phyloP scores from a whole-genome alignment of 805 yeast genomes.

The Candida maltosa region DNA sequence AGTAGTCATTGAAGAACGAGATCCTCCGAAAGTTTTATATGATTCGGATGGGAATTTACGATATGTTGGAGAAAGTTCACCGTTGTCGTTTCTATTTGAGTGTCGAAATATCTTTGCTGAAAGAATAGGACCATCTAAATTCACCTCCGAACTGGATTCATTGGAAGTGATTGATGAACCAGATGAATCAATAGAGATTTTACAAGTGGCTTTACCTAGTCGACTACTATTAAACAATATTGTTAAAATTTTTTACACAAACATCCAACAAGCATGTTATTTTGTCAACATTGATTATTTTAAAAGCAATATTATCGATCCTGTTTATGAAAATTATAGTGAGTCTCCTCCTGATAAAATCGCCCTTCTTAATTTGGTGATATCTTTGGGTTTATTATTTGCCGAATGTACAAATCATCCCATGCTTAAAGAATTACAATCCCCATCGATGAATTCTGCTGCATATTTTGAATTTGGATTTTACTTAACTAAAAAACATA shows the following conservation, averaged over 20 bases:
- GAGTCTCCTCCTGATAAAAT: slow-evolving; percentile 13
- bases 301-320: slow-evolving; percentile 34
- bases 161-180: slow-evolving; percentile 34
- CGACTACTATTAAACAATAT: slow-evolving; percentile 1
- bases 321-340: slow-evolving; percentile 22
- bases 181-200: slow-evolving; percentile 6
- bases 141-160: slow-evolving; percentile 33
- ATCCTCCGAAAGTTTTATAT: slow-evolving; percentile 3
- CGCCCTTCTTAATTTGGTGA: slow-evolving; percentile 34
- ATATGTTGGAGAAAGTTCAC: slow-evolving; percentile 41
- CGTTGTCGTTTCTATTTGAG: slow-evolving; percentile 38
- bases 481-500: slow-evolving; percentile 22
- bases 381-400: slow-evolving; percentile 40
- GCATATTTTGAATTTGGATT: slow-evolving; percentile 34
- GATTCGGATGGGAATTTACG: slow-evolving; percentile 24
- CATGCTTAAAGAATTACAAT: slow-evolving; percentile 6
- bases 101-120: slow-evolving; percentile 31
- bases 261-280: slow-evolving; percentile 5
- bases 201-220: slow-evolving; percentile 11
- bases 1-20: slow-evolving; percentile 1
- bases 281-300: slow-evolving; percentile 18
- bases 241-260: background rate
- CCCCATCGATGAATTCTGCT: slow-evolving; percentile 17
- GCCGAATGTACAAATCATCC: slow-evolving; percentile 19
- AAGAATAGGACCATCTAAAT: slow-evolving; percentile 23